phyloP scores from a whole-genome alignment of 345 rosid species.

The Luvunga scandens region DNA sequence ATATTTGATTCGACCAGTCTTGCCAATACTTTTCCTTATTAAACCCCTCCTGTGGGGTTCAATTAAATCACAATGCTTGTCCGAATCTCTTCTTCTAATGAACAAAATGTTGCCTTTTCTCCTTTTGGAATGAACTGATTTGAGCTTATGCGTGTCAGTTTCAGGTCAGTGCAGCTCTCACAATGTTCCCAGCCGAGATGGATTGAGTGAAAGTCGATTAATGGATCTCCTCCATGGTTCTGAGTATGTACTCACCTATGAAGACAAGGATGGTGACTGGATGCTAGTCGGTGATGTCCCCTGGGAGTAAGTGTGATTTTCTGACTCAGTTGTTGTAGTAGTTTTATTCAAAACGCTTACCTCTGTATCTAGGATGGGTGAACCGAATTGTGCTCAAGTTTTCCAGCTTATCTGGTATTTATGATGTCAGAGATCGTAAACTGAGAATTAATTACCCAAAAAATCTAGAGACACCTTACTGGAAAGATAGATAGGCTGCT shows the following conservation, averaged over 20 bases:
- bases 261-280: conserved; percentile 87
- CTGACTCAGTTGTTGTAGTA: neutral
- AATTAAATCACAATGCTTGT: neutral
- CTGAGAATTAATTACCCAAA: neutral
- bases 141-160: conserved; percentile 10
- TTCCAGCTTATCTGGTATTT: neutral
- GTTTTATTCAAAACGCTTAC: neutral
- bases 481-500: neutral
- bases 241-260: conserved; percentile 73
- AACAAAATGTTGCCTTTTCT: neutral
- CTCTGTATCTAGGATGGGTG: neutral
- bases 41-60: neutral
- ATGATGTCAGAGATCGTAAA: neutral
- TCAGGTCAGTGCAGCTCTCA: conserved; percentile 64
- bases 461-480: neutral
- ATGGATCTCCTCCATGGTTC: conserved; percentile 68
- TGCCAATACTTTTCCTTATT: neutral
- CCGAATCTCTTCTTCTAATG: neutral
- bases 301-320: conserved; percentile 61
- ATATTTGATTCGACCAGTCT: neutral
- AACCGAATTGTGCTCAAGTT: neutral
- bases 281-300: conserved; percentile 92
- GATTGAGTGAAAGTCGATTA: conserved; percentile 47
- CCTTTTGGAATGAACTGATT: neutral
- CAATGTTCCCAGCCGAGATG: conserved; percentile 47